phyloP scores from a whole-genome alignment of 2,329 filamentous ascomycete species.

The Aspergillus transmontanensis region DNA sequence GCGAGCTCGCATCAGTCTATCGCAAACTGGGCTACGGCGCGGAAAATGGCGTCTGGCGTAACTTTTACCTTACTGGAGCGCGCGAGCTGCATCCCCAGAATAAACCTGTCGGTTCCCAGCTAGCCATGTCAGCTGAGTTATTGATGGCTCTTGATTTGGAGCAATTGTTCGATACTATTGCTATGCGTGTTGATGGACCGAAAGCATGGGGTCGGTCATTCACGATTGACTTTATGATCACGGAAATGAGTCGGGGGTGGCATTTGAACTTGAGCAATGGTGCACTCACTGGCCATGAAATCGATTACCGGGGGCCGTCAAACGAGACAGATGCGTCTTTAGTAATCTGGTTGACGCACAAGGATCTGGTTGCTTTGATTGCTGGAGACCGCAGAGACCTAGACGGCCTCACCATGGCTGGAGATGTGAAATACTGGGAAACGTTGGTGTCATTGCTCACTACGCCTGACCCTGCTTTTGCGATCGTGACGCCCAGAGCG shows the following conservation, averaged over 20 bases:
- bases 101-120: constrained; percentile 1
- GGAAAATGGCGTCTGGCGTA: constrained; percentile 47
- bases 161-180: constrained; percentile 10
- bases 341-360: neutral
- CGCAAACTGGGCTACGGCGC: constrained; percentile 38
- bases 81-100: constrained; percentile 25
- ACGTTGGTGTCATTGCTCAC: constrained; percentile 5
- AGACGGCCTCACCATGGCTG: neutral
- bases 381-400: constrained; percentile 3
- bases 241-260: neutral
- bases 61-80: constrained; percentile 41
- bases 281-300: constrained; percentile 7
- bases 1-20: constrained; percentile 34
- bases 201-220: constrained; percentile 8
- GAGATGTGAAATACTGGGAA: neutral
- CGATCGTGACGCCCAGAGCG: constrained; percentile 9
- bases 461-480: constrained; percentile 11
- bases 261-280: constrained; percentile 12
- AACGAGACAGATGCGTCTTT: neutral
- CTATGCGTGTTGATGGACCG: constrained; percentile 8
- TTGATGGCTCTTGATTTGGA: constrained; percentile 5
- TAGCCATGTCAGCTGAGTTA: constrained; percentile 1
- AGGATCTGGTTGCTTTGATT: constrained; percentile 6
- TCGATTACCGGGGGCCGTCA: neutral
- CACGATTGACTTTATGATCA: constrained; percentile 7